Evolutionary conservation across 1,139 yeast species (phyloP).

Genomic region (Magnusiomyces suaveolens): DNA sequence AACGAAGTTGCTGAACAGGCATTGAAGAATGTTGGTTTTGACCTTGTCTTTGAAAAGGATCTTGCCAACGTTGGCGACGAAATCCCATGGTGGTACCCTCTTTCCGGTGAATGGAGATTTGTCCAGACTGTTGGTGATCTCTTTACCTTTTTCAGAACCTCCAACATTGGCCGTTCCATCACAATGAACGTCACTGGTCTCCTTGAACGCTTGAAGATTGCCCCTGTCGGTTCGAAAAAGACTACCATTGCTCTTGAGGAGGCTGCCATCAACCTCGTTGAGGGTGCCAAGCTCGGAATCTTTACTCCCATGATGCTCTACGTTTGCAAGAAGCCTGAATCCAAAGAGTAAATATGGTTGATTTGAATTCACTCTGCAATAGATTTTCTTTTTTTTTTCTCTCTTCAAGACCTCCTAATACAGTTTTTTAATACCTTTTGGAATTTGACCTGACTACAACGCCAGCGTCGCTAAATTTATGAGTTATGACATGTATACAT

Average conservation of each 20-base stretch:
- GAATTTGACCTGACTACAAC: too few species aligned
- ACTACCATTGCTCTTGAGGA: slow-evolving; percentile 91
- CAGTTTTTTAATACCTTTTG: too few species aligned
- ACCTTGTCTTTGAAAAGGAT: slow-evolving; percentile 63
- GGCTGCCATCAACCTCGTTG: slow-evolving; percentile 91
- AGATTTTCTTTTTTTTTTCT: too few species aligned
- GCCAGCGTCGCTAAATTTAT: too few species aligned
- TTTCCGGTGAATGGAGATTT: slow-evolving; percentile 86
- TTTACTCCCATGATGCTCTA: slow-evolving; percentile 97
- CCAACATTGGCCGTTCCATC: slow-evolving; percentile 71
- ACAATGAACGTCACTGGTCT: slow-evolving; percentile 74
- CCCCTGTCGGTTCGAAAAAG: slow-evolving; percentile 87
- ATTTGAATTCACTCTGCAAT: too few species aligned
- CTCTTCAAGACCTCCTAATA: too few species aligned
- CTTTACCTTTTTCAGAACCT: slow-evolving; percentile 82
- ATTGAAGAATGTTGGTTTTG: slow-evolving; percentile 78
- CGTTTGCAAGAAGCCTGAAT: slow-evolving; percentile 66
- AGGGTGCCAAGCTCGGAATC: slow-evolving; percentile 79
- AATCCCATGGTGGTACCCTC: slow-evolving; percentile 97
- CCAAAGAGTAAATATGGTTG: neutral
- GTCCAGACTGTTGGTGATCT: slow-evolving; percentile 72
- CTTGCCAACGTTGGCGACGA: slow-evolving; percentile 75
- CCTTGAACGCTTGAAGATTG: slow-evolving; percentile 75
- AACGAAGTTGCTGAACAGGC: slow-evolving; percentile 83
- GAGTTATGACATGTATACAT: too few species aligned